Percentiles rank a stretch among this genome's conserved stretches.
Evolutionary conservation across 805 yeast genomes (phyloP).

Genomic region (Priceomyces medius): DNA sequence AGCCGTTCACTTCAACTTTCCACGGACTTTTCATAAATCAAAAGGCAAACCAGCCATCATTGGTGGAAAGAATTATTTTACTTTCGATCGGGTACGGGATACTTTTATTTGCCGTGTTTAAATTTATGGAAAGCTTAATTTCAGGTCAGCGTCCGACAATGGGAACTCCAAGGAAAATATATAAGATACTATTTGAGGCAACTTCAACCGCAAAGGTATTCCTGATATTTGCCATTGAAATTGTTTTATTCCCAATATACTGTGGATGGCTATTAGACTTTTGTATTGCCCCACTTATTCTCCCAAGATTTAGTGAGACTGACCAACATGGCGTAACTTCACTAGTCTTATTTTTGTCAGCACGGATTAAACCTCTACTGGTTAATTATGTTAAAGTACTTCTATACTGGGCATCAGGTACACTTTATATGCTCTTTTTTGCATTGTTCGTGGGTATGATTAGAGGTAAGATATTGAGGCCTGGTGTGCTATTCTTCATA

Average conservation of each 20-base stretch:
- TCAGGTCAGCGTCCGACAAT: slow-evolving; percentile 43
- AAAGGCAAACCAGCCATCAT: slow-evolving; percentile 25
- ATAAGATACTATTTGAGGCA: slow-evolving; percentile 52
- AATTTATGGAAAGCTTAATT: slow-evolving; percentile 28
- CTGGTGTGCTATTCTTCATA: slow-evolving; percentile 88
- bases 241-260: slow-evolving; percentile 79
- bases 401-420: slow-evolving; percentile 68
- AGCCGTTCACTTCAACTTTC: slow-evolving; percentile 19
- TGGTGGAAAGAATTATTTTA: slow-evolving; percentile 37
- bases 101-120: slow-evolving; percentile 22
- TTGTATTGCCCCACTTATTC: slow-evolving; percentile 59
- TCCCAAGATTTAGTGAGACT: slow-evolving; percentile 12
- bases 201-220: slow-evolving; percentile 72
- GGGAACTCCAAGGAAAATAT: slow-evolving; percentile 52
- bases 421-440: slow-evolving; percentile 81
- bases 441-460: slow-evolving; percentile 86
- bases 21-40: slow-evolving; percentile 17
- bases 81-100: slow-evolving; percentile 34
- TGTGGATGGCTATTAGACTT: slow-evolving; percentile 80
- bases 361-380: slow-evolving; percentile 17
- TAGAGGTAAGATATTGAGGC: slow-evolving; percentile 68
- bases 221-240: slow-evolving; percentile 70
- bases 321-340: slow-evolving; percentile 8
- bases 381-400: slow-evolving; percentile 20
- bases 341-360: slow-evolving; percentile 20